Evolutionary conservation across 1,284 basidiomycete species (phyloP).

Genomic region (Ganoderma sp.): DNA sequence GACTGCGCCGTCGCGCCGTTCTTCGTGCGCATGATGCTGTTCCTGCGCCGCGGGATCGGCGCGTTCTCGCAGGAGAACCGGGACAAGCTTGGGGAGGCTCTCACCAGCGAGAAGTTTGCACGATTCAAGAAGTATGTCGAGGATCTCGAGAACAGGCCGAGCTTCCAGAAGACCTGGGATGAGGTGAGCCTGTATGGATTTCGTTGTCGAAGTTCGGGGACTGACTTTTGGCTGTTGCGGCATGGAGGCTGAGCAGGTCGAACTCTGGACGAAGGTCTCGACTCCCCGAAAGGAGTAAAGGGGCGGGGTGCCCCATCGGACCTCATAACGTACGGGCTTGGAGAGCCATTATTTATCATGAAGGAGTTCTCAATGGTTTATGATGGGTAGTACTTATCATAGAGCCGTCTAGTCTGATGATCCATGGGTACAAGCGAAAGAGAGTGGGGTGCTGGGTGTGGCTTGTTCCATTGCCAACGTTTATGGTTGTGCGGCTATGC

Average conservation of each 20-base stretch:
- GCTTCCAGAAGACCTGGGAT: conserved; percentile 41
- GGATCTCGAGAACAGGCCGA: conserved; percentile 41
- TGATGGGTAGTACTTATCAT: no score
- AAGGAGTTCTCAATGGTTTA: no score
- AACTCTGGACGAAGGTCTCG: background rate
- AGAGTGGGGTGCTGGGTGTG: no score
- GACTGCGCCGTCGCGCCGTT: conserved; percentile 16
- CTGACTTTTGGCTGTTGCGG: background rate
- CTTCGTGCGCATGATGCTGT: conserved; percentile 37
- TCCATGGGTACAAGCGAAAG: no score
- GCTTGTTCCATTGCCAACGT: no score
- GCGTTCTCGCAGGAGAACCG: conserved; percentile 39
- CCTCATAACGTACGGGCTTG: no score
- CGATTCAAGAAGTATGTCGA: conserved; percentile 41
- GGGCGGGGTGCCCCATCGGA: no score
- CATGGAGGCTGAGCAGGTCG: background rate
- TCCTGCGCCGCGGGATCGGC: conserved; percentile 40
- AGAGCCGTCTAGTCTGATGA: no score
- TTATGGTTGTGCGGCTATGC: no score
- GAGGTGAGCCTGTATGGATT: conserved; percentile 30
- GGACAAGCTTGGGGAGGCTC: conserved; percentile 33
- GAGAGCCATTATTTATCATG: no score
- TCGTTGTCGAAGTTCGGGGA: background rate
- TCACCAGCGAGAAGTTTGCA: conserved; percentile 39
- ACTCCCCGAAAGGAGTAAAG: background rate